Evolutionary conservation across 306 rosid species (phyloP).

Genomic region (Arachis hypogaea): DNA sequence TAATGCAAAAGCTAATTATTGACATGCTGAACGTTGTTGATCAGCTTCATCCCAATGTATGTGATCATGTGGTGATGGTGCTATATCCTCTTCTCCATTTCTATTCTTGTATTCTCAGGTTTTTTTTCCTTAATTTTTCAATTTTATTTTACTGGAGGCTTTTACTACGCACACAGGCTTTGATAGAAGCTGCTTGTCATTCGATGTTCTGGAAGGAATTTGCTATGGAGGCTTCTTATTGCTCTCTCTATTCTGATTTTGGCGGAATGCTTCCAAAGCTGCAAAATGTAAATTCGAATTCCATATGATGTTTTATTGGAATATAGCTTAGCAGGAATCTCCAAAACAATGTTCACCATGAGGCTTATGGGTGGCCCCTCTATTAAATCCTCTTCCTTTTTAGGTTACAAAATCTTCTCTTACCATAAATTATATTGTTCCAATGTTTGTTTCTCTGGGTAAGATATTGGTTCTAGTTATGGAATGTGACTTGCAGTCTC

Average conservation of each 20-base stretch:
- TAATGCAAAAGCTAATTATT: constrained; percentile 73
- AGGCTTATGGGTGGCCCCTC: not conserved
- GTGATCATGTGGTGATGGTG: constrained; percentile 32
- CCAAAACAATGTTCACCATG: not conserved
- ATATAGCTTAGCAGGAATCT: constrained; percentile 6
- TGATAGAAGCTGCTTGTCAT: constrained; percentile 67
- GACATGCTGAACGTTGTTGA: constrained; percentile 75
- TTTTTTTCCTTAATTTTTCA: constrained; percentile 15
- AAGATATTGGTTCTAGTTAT: too few species aligned
- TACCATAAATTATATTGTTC: too few species aligned
- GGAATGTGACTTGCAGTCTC: too few species aligned
- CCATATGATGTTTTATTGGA: constrained; percentile 35
- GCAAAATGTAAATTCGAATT: constrained; percentile 61
- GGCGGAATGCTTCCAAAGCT: constrained; percentile 81
- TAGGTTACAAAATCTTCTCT: too few species aligned
- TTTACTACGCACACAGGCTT: constrained; percentile 59
- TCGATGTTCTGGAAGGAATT: constrained; percentile 70
- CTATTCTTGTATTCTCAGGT: constrained; percentile 16
- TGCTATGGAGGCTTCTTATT: constrained; percentile 71
- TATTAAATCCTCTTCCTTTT: too few species aligned
- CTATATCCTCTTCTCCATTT: constrained; percentile 28
- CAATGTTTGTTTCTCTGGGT: too few species aligned
- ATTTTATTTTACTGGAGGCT: not conserved
- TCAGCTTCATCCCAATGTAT: constrained; percentile 78
- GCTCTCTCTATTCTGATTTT: constrained; percentile 67